A percentile compares a stretch with the other conserved stretches of the same genome.
Conservation (phyloP, 805 yeast genomes). For the Candida berthetii region DNA sequence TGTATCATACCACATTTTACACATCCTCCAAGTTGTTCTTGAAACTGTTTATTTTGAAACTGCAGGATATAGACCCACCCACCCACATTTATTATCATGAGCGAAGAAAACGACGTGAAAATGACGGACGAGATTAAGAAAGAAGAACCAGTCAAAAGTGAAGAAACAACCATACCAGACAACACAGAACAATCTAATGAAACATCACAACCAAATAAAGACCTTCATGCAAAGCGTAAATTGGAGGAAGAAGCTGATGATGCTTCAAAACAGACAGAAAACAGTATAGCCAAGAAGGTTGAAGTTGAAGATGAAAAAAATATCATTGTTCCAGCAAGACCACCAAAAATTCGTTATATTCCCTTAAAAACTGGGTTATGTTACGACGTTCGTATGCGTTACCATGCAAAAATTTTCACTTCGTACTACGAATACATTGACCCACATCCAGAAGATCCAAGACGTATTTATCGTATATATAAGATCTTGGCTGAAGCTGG, state of each 20-base stretch:
- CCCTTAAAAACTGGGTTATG: conserved; percentile 89
- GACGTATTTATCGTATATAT: conserved; percentile 90
- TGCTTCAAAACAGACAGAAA: not conserved
- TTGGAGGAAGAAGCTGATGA: too few relatives aligned
- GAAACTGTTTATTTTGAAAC: too few relatives aligned
- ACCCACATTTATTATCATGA: too few relatives aligned
- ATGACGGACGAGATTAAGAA: conserved; percentile 1
- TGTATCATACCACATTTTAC: too few relatives aligned
- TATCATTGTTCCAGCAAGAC: conserved; percentile 48
- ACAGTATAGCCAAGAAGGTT: not conserved
- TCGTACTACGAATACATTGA: conserved; percentile 91
- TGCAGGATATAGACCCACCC: too few relatives aligned
- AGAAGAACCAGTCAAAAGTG: not conserved
- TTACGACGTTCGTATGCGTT: conserved; percentile 95
- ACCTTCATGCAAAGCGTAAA: too few relatives aligned
- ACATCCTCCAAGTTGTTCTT: too few relatives aligned
- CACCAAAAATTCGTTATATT: conserved; percentile 64
- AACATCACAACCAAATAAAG: conserved; percentile 34
- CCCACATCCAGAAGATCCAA: conserved; percentile 98
- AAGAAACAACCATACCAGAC: not conserved
- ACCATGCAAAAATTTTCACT: conserved; percentile 91
- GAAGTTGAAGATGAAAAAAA: conserved; percentile 15
- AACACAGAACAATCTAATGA: conserved; percentile 39
- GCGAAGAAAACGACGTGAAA: conserved; percentile 8
- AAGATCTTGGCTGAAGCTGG: conserved; percentile 94